These are phyloP conservation scores for Ampelomyces quisqualis DNA, from an alignment of 2,329 filamentous ascomycete genomes.

Conservation along the genomic window DNA sequence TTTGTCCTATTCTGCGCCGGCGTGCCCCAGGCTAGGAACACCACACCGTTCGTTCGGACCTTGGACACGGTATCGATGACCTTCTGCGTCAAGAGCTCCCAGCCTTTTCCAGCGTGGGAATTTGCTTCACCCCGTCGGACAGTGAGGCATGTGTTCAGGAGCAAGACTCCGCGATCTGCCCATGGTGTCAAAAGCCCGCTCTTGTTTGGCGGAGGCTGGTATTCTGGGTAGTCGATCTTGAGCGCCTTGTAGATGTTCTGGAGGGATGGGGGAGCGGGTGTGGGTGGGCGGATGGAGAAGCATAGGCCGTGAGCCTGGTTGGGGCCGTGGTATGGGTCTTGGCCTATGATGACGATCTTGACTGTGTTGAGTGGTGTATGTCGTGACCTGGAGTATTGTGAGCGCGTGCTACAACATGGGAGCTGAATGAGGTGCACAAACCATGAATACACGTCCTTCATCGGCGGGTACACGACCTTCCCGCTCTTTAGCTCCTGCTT, in stretches of 20 bases:
- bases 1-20: constrained; percentile 78
- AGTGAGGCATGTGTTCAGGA: constrained; percentile 93
- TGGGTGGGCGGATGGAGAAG: constrained; percentile 91
- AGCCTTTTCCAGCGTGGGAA: constrained; percentile 80
- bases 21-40: constrained; percentile 91
- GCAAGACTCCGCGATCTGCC: constrained; percentile 88
- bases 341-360: constrained; percentile 89
- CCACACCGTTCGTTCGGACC: constrained; percentile 76
- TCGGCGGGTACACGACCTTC: constrained; percentile 82
- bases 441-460: constrained; percentile 93
- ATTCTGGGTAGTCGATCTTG: constrained; percentile 82
- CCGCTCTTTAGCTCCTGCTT: constrained; percentile 71
- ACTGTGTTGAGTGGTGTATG: constrained; percentile 86
- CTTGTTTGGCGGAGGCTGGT: constrained; percentile 71
- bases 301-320: constrained; percentile 96
- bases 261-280: constrained; percentile 82
- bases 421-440: constrained; percentile 47
- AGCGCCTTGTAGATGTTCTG: constrained; percentile 91
- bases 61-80: constrained; percentile 85
- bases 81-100: constrained; percentile 90
- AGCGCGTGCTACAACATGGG: constrained; percentile 1
- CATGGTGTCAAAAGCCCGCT: constrained; percentile 86
- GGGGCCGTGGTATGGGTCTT: constrained; percentile 94
- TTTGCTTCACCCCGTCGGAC: constrained; percentile 88
- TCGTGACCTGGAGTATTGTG: constrained; percentile 68